A percentile compares a stretch with the other conserved stretches of the same genome.
phyloP scores from a whole-genome alignment of 257 asterid species.

The Asclepias syriaca region DNA sequence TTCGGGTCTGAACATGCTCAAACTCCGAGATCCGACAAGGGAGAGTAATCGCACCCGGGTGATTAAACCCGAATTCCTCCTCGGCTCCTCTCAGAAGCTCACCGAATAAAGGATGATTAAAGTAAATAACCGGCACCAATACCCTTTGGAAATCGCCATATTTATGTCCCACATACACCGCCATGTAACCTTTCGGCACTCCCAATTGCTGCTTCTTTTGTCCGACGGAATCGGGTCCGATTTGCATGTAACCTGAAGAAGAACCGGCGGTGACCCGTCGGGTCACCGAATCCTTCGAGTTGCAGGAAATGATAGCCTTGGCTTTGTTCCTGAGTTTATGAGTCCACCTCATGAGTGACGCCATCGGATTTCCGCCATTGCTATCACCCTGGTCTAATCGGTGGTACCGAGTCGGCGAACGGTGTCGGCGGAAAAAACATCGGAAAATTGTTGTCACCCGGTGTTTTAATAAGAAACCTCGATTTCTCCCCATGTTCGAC shows the following conservation, averaged over 20 bases:
- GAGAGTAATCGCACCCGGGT: conserved; percentile 33
- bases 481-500: conserved; percentile 36
- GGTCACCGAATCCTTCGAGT: conserved; percentile 8
- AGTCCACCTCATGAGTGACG: conserved; percentile 46
- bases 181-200: conserved; percentile 28
- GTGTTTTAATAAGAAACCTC: conserved; percentile 65
- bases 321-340: conserved; percentile 43
- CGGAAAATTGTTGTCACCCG: conserved; percentile 51
- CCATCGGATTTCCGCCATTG: conserved; percentile 26
- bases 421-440: conserved; percentile 32
- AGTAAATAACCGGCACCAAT: conserved; percentile 32
- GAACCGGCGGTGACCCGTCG: conserved; percentile 4
- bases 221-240: conserved; percentile 24
- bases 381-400: not conserved
- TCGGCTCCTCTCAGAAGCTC: conserved; percentile 29
- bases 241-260: conserved; percentile 33
- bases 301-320: conserved; percentile 37
- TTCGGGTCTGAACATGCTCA: conserved; percentile 29
- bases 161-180: conserved; percentile 29
- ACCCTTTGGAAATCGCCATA: conserved; percentile 25
- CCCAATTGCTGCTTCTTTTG: conserved; percentile 7
- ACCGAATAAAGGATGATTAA: conserved; percentile 29
- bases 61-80: conserved; percentile 31
- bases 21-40: conserved; percentile 36
- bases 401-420: conserved; percentile 14